These are phyloP conservation scores for Prunus dulcis DNA, from an alignment of 306 rosid species.

Conservation along the genomic window DNA sequence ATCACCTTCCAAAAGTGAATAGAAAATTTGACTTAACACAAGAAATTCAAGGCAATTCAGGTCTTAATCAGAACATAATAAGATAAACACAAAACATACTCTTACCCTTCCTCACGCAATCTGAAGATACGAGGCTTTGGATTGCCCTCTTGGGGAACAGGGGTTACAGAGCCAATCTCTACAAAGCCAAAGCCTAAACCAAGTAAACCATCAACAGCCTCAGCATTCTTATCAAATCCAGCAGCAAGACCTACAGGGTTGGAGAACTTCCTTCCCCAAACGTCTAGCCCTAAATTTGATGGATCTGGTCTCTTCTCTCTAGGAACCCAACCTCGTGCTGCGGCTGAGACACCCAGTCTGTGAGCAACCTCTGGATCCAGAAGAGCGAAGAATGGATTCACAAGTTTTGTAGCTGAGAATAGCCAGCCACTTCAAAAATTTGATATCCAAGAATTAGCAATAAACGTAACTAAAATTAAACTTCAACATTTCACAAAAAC, in stretches of 20 bases:
- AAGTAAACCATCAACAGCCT: slow-evolving; percentile 90
- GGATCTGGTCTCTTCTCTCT: slow-evolving; percentile 89
- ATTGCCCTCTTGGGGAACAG: slow-evolving; percentile 93
- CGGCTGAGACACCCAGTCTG: slow-evolving; percentile 75
- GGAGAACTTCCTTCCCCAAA: slow-evolving; percentile 97
- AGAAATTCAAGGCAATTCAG: neutral
- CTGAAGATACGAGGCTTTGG: slow-evolving; percentile 93
- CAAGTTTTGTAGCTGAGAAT: slow-evolving; percentile 88
- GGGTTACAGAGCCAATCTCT: slow-evolving; percentile 97
- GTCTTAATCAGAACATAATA: slow-evolving; percentile 17
- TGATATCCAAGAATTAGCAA: slow-evolving; percentile 29
- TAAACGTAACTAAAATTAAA: slow-evolving; percentile 17
- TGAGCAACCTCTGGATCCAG: slow-evolving; percentile 92
- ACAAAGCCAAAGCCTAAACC: slow-evolving; percentile 91
- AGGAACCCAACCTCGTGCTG: slow-evolving; percentile 97
- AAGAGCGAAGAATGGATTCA: slow-evolving; percentile 90
- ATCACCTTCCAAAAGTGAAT: slow-evolving; percentile 4
- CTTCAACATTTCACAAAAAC: slow-evolving; percentile 9
- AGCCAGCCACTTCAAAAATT: slow-evolving; percentile 82
- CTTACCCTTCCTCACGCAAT: slow-evolving; percentile 72
- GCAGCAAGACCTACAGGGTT: slow-evolving; percentile 98
- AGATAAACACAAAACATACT: slow-evolving; percentile 8
- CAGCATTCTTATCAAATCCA: slow-evolving; percentile 96
- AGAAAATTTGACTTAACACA: slow-evolving; percentile 2
- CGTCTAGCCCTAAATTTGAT: slow-evolving; percentile 66